Evolutionary conservation across 1,284 basidiomycete species (phyloP), one percentile per base, ranked within the genome.

Genomic region (Stereum hirsutum): DNA sequence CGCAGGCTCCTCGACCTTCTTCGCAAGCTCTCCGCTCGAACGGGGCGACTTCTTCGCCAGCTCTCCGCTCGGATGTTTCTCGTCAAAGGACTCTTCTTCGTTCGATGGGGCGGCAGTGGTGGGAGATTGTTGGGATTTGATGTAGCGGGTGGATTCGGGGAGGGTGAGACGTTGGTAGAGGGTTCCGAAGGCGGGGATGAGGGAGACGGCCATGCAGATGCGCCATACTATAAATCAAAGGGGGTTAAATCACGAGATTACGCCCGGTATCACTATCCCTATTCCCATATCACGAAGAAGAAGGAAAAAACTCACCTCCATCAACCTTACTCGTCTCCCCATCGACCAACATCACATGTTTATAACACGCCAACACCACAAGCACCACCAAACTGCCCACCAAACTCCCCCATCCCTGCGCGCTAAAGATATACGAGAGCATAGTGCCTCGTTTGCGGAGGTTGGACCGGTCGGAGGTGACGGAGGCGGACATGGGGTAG

Each of bases 401-500:
- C 42, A 89, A 69, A 34, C 75, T 78, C 27, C 83, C 83, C 81
- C 82, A 86, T 15, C 83, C 84, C 59, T 84, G 82, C 57, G 78
- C 81, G 0, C 81, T 70, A 55, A 88, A 88, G 53, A 86, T 83
- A 54, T 84, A 86, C 8, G 77, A 67, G 28, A 89, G 70, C 60
- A 89, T 70, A 1, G 81, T 80, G 5, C 86, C 86, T 21, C 87
- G 74, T 44, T 84, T 83, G 34, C 75, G 69, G 19, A 87, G 58
- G 48, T 75, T 75, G 2, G 85, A 68, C 17, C 83, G 74, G 54
- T 89, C 87, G n/a, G 70, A 73, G 3, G 78, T 74, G 45, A 84
- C 64, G n/a, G 74, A 74, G 2, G 81, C 81, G 6, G 73, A 78
- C 80, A 89, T 82, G 11, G 87, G 87, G 57, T 89, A 89, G 61